Percentiles rank a stretch among this genome's conserved stretches.
Conservation (phyloP, 2,329 filamentous ascomycete genomes). For the Fusarium tupiense region DNA sequence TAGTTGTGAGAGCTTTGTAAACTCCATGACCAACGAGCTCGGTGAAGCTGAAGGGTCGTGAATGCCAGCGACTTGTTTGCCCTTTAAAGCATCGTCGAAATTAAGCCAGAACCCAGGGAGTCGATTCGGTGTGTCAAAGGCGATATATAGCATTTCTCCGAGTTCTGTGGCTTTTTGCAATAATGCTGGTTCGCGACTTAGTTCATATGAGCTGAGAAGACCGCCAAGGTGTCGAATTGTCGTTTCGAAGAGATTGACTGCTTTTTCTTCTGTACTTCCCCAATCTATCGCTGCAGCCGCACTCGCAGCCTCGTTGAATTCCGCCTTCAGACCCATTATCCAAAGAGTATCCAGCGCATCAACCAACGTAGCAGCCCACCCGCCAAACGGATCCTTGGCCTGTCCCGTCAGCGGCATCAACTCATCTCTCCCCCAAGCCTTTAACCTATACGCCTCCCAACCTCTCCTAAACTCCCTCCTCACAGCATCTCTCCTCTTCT, state of each 20-base stretch:
- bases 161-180: not conserved
- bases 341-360: conserved; percentile 70
- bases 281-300: conserved; percentile 63
- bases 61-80: conserved; percentile 59
- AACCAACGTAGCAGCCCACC: conserved; percentile 68
- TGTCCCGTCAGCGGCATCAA: conserved; percentile 58
- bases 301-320: conserved; percentile 60
- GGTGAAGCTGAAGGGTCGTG: conserved; percentile 59
- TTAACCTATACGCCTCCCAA: conserved; percentile 60
- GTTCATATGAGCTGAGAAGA: conserved; percentile 60
- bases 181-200: conserved; percentile 57
- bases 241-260: conserved; percentile 64
- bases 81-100: conserved; percentile 55
- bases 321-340: conserved; percentile 67
- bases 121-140: conserved; percentile 64
- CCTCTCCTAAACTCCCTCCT: conserved; percentile 53
- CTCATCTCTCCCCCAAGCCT: conserved; percentile 65
- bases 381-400: conserved; percentile 60
- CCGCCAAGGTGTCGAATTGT: conserved; percentile 65
- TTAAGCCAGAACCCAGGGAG: conserved; percentile 59
- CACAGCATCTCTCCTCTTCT: conserved; percentile 51
- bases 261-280: conserved; percentile 53
- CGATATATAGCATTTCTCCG: conserved; percentile 64
- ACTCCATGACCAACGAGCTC: conserved; percentile 78
- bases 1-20: conserved; percentile 78